Percentiles rank a stretch among this genome's conserved stretches.
Conservation (phyloP, 2,329 filamentous ascomycete species). For the Pseudogymnoascus sp. region DNA sequence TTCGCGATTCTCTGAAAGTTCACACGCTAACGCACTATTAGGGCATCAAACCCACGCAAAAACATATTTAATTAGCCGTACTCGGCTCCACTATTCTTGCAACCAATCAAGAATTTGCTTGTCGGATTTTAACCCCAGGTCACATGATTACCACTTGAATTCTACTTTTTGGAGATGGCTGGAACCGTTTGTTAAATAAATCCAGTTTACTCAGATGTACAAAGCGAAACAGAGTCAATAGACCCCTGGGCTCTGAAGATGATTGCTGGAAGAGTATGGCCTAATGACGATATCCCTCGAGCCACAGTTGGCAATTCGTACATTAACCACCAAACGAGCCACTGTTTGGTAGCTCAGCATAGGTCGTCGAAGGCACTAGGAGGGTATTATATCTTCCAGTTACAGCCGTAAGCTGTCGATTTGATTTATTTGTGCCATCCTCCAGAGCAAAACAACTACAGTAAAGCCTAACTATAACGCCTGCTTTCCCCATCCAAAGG, state of each 20-base stretch:
- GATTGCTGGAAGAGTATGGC: not conserved
- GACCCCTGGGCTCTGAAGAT: no score
- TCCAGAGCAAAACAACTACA: not conserved
- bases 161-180: not conserved
- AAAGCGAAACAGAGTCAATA: not conserved
- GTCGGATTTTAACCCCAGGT: not conserved
- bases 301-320: not conserved
- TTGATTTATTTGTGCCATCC: not conserved
- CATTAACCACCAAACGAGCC: not conserved
- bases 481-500: not conserved
- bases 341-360: not conserved
- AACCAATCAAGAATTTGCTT: not conserved
- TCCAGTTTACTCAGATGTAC: not conserved
- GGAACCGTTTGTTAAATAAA: not conserved
- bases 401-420: not conserved
- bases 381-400: not conserved
- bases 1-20: constrained; percentile 10
- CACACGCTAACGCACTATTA: constrained; percentile 9
- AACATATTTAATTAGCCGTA: constrained; percentile 4
- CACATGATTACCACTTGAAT: not conserved
- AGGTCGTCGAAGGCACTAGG: not conserved
- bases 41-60: constrained; percentile 9
- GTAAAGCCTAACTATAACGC: not conserved
- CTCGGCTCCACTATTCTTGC: not conserved
- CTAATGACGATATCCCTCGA: not conserved